A percentile compares a stretch with the other conserved stretches of the same genome.
phyloP scores from a whole-genome alignment of 208 protist species.

The Trypanosoma cruzi region DNA sequence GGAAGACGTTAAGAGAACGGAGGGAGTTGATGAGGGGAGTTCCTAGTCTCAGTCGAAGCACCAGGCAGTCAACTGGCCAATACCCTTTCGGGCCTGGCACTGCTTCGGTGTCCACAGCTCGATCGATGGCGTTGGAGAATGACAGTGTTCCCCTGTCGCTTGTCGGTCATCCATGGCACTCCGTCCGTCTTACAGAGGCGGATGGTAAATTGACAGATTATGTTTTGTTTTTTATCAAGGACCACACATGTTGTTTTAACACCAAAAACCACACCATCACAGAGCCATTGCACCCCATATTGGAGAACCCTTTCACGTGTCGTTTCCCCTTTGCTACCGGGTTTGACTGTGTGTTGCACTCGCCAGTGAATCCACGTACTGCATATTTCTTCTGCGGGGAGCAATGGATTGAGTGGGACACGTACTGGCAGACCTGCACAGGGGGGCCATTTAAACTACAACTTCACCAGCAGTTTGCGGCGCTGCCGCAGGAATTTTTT shows the following conservation, averaged over 20 bases:
- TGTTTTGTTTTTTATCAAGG: constrained; percentile 35
- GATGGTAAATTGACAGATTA: constrained; percentile 26
- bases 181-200: constrained; percentile 30
- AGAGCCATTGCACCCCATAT: constrained; percentile 21
- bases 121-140: constrained; percentile 8
- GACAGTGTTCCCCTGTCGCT: constrained; percentile 23
- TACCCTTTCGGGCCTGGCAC: too few species aligned
- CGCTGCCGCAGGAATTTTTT: constrained; percentile 51
- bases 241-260: constrained; percentile 40
- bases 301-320: background rate
- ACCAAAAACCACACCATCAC: constrained; percentile 16
- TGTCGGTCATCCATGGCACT: constrained; percentile 34
- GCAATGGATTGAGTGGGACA: constrained; percentile 53
- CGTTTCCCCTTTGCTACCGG: constrained; percentile 49
- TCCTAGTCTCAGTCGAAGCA: background rate
- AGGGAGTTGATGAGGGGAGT: background rate
- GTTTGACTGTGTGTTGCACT: constrained; percentile 51
- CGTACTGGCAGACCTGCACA: constrained; percentile 28
- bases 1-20: constrained; percentile 6
- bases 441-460: constrained; percentile 38
- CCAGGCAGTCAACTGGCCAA: background rate
- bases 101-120: background rate
- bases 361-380: constrained; percentile 41
- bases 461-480: constrained; percentile 32
- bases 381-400: constrained; percentile 48